Evolutionary conservation across 1,139 yeast species (phyloP), one percentile per base, ranked within the genome.

Genomic region (Lodderomyces elongisporus): DNA sequence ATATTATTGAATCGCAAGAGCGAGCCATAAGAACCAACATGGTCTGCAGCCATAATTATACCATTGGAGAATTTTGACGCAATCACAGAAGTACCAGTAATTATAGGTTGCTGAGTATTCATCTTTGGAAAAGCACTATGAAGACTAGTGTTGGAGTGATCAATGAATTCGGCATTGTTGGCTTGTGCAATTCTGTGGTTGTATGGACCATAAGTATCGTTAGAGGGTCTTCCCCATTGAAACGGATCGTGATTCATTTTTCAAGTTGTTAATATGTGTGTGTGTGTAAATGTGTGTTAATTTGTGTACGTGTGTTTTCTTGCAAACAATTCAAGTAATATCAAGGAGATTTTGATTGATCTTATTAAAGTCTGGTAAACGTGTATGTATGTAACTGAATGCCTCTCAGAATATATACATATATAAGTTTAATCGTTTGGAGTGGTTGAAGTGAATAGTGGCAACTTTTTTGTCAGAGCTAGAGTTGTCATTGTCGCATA

Each of bases 31-130:
- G 96, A 60, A 13, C 94, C 97, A 60, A 91, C 64, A 51, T 85
- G 85, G 58, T 91, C 99, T 3, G 98, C 97, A 3, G 98, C 97
- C 65, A 91, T 71, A 35, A 91, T 76, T 35, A 91, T 80, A 24
- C 99, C 99, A 47, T 84, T 85, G 46, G 85, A 70, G 64, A 79
- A 93, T 60, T 89, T 91, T 62, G 89, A 72, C 5, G 94, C 94
- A 47, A 93, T 73, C 16, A 91, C 98, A 23, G 96, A 85, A 1
- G 97, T 87, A 54, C 98, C 97, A 7, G 99, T 91, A 38, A 93
- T 87, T 47, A 85, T 83, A 29, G 99, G 99, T 52, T 79, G 85
- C 58, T 87, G 95, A 4, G 98, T 89, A 58, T 85, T 82, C 78
- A 79, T 77, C 41, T 68, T 75, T 25, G 96, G 96, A 53, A 78